Conservation (phyloP, 495 filamentous ascomycete genomes). For the Penicillium diatomitis region DNA sequence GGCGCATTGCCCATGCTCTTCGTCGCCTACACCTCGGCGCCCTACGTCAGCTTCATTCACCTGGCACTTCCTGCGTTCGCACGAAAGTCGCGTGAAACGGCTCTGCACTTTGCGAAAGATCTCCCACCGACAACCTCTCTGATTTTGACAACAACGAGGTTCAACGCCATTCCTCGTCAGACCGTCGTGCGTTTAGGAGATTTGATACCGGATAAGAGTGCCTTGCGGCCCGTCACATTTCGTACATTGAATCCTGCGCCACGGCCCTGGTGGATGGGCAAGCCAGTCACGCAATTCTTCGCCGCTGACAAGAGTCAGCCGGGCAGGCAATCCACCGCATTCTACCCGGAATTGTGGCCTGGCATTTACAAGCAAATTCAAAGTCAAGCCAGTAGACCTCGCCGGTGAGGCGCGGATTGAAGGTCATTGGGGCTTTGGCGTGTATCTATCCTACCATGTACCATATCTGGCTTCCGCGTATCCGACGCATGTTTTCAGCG, state of each 20-base stretch:
- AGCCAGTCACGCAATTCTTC: conserved; percentile 26
- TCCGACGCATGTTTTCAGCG: too few relatives aligned
- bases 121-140: conserved; percentile 55
- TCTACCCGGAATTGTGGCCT: conserved; percentile 37
- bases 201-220: conserved; percentile 21
- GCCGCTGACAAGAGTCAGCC: conserved; percentile 23
- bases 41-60: conserved; percentile 66
- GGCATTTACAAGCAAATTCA: conserved; percentile 32
- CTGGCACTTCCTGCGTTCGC: conserved; percentile 59
- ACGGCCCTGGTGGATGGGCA: conserved; percentile 26
- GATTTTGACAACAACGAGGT: conserved; percentile 62
- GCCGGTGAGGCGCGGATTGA: too few relatives aligned
- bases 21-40: conserved; percentile 52
- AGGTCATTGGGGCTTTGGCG: too few relatives aligned
- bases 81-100: conserved; percentile 55
- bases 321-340: conserved; percentile 26
- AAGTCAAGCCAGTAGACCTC: conserved; percentile 1
- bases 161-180: conserved; percentile 36
- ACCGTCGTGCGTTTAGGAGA: conserved; percentile 33
- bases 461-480: neutral
- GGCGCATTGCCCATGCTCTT: conserved; percentile 59
- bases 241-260: conserved; percentile 23
- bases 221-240: conserved; percentile 32
- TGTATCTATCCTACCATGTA: neutral
- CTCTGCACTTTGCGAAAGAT: conserved; percentile 53